Base-by-base conservation (phyloP, 2,329 filamentous ascomycete genomes). In the Penicillium italicum region DNA sequence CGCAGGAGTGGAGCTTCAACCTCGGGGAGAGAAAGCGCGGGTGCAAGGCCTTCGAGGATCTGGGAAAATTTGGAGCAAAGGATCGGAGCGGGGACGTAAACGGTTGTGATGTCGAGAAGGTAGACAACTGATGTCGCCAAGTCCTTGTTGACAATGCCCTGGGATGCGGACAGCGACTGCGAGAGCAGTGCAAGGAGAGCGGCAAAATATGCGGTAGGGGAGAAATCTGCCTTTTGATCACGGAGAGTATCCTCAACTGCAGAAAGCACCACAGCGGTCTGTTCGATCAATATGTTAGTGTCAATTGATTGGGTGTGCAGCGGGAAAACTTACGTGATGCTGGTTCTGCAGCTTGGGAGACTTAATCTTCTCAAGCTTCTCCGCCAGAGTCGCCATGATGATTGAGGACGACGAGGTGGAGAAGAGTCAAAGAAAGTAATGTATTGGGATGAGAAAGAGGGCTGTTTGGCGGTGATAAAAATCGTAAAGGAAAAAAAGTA, bases 361-460 rank as follows among this genome's bases (percentile, higher is more conserved):
- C 77, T 94, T 90, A 75, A 97, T 97, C 84, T 95, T 97, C 79
- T 93, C 90, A 73, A 99, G 85, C 81, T 91, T 95, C 80, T 96
- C 93, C 74, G 89, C 86, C 69, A 97, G 79, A 75, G 85, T 85
- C 77, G 75, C 74, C 78, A 80, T 80, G 66, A 66, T 76, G 70
- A 65, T 62, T 59, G 62, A 53, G 38, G 59, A 61, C 62, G 57
- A 63, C 63, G 60, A 64, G 61, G 52, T 59, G 62, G 61, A 61
- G 65, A 61, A 63, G 60, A 52, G 30, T 36, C 24, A 49, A 54
- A 49, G 36, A 54, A 54, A 50, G 22, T 20, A 50, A 49, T 54
- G 30, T 53, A 53, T 51, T 53, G 51, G 24, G 44, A 42, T 49
- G 45, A 31, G 51, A 48, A 54, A 54, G 51, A 54, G 51, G 51